A percentile compares a stretch with the other conserved stretches of the same genome.
Evolutionary conservation across 345 rosid genomes (phyloP).

Genomic region (Erysimum cheiranthoides): DNA sequence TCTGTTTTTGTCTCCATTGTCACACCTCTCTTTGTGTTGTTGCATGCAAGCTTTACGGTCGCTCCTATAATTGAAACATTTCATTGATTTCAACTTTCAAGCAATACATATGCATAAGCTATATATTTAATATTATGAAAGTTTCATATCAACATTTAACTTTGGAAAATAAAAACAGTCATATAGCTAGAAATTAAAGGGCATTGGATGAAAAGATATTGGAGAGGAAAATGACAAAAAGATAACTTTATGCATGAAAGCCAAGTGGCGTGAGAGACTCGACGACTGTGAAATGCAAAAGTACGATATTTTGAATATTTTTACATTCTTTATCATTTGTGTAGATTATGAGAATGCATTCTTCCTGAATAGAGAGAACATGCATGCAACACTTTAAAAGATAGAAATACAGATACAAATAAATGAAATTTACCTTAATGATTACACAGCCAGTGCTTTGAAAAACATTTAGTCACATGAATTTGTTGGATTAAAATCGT

Average conservation of each 20-base stretch:
- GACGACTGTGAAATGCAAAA: slow-evolving; percentile 11
- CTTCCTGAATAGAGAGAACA: background rate
- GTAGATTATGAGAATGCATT: background rate
- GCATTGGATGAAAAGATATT: background rate
- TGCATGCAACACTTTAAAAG: background rate
- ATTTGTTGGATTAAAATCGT: background rate
- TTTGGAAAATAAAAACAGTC: background rate
- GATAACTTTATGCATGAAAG: slow-evolving; percentile 25
- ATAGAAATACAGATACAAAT: background rate
- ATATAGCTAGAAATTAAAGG: background rate
- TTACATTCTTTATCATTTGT: background rate
- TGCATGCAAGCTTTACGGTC: slow-evolving; percentile 74
- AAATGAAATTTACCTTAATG: background rate
- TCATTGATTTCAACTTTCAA: background rate
- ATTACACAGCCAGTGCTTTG: background rate
- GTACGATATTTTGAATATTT: background rate
- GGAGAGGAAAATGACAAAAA: background rate
- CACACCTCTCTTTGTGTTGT: slow-evolving; percentile 55
- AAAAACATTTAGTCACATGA: background rate
- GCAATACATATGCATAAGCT: background rate
- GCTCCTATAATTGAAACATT: slow-evolving; percentile 54
- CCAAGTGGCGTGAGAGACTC: slow-evolving; percentile 37
- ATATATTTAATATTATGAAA: background rate
- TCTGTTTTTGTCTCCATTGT: slow-evolving; percentile 55
- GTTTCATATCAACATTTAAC: background rate